Percentiles rank a stretch among this genome's conserved stretches.
Evolutionary conservation across 1,284 basidiomycete species (phyloP).

Genomic region (Termitomyces sp.): DNA sequence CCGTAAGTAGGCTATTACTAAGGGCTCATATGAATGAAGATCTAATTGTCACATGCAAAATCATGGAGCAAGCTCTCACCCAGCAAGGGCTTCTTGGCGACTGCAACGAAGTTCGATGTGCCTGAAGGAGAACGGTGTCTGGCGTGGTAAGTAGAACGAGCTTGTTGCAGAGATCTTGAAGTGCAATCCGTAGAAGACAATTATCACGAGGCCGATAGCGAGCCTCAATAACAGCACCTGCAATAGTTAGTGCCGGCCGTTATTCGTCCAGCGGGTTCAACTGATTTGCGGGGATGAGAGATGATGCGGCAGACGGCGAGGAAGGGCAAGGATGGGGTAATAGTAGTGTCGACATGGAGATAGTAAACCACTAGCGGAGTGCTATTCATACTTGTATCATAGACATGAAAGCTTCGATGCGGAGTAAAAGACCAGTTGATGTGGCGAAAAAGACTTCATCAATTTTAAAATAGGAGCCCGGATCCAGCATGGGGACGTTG

Average conservation of each 20-base stretch:
- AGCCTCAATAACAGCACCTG: neutral
- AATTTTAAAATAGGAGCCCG: no score
- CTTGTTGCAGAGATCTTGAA: neutral
- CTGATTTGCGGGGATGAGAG: neutral
- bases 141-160: no score
- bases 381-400: no score
- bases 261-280: no score
- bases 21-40: neutral
- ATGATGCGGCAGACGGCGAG: neutral
- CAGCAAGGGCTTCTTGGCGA: neutral
- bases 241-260: neutral
- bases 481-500: no score
- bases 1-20: neutral
- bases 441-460: no score
- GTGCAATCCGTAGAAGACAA: neutral
- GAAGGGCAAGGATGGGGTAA: neutral
- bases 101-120: neutral
- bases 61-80: neutral
- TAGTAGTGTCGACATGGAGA: neutral
- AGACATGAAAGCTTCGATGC: no score
- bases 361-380: neutral
- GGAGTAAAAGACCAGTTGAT: no score
- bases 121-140: neutral
- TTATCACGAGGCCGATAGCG: neutral
- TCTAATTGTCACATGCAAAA: neutral